Percentiles rank a stretch among this genome's conserved stretches.
Conservation (phyloP, 2,329 filamentous ascomycete genomes). For the Colletotrichum sp. region DNA sequence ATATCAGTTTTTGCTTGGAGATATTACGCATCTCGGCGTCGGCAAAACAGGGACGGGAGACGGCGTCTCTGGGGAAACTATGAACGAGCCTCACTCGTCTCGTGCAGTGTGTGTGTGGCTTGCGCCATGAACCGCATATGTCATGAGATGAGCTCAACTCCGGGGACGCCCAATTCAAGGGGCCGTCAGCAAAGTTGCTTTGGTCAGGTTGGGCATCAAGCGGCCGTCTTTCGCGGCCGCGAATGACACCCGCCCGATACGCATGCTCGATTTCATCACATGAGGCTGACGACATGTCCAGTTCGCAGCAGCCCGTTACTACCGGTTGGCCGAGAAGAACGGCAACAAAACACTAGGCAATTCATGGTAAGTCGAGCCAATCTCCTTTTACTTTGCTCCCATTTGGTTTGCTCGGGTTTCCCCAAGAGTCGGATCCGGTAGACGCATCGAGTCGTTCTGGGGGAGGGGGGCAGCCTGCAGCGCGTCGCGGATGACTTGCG, state of each 20-base stretch:
- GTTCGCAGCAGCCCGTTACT: constrained; percentile 87
- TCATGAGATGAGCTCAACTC: constrained; percentile 19
- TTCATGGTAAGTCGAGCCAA: constrained; percentile 75
- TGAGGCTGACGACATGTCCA: constrained; percentile 59
- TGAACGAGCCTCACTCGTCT: constrained; percentile 10
- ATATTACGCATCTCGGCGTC: not conserved
- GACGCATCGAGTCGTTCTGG: not conserved
- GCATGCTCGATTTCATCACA: constrained; percentile 35
- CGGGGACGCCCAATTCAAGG: not conserved
- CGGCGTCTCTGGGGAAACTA: not conserved
- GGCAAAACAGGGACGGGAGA: not conserved
- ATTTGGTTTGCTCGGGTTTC: constrained; percentile 12
- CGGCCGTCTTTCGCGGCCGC: constrained; percentile 23
- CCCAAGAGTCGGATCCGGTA: constrained; percentile 5
- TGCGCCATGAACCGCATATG: not conserved
- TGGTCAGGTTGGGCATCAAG: constrained; percentile 42
- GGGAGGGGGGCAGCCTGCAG: not conserved
- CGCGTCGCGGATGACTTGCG: constrained; percentile 35
- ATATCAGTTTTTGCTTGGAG: constrained; percentile 28
- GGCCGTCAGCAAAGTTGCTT: not conserved
- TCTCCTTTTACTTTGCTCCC: constrained; percentile 13
- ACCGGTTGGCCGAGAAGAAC: constrained; percentile 86
- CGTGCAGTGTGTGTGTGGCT: not conserved
- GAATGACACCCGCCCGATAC: not conserved
- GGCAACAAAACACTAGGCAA: constrained; percentile 93